Conservation (phyloP, 768 basidiomycete species). For the Mycena vulgaris region DNA sequence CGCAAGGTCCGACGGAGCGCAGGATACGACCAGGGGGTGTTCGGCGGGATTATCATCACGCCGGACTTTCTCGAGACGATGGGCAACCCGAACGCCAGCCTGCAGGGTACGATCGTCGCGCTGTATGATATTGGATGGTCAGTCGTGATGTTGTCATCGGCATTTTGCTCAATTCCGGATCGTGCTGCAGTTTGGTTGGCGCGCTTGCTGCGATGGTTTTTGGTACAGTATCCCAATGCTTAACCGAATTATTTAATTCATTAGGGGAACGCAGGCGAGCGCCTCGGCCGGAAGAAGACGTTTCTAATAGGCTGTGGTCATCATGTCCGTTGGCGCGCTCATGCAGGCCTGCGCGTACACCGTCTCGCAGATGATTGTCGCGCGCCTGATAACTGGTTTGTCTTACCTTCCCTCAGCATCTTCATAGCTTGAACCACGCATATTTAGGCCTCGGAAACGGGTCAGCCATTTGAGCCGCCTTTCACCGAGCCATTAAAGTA, state of each 20-base stretch:
- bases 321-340: conserved; percentile 70
- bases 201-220: conserved; percentile 61
- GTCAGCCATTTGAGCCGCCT: conserved; percentile 40
- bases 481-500: not conserved
- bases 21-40: conserved; percentile 71
- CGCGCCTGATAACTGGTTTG: conserved; percentile 62
- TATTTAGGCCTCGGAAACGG: conserved; percentile 62
- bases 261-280: conserved; percentile 50
- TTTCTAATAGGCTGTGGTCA: conserved; percentile 64
- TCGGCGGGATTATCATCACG: conserved; percentile 67
- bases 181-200: conserved; percentile 56
- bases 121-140: conserved; percentile 68
- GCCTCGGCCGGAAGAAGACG: conserved; percentile 61
- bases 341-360: conserved; percentile 63
- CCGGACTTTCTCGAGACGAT: conserved; percentile 61
- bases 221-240: conserved; percentile 41
- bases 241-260: not conserved
- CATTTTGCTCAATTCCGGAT: not conserved
- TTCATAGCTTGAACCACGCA: not conserved
- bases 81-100: conserved; percentile 60
- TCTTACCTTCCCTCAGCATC: not conserved
- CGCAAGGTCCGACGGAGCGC: not conserved
- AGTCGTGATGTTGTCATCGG: conserved; percentile 4
- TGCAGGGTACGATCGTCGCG: conserved; percentile 66
- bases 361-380: conserved; percentile 65